Evolutionary conservation across 2,329 filamentous ascomycete genomes (phyloP), one percentile per base, ranked within the genome.

Genomic region (Hirsutella minnesotensis): DNA sequence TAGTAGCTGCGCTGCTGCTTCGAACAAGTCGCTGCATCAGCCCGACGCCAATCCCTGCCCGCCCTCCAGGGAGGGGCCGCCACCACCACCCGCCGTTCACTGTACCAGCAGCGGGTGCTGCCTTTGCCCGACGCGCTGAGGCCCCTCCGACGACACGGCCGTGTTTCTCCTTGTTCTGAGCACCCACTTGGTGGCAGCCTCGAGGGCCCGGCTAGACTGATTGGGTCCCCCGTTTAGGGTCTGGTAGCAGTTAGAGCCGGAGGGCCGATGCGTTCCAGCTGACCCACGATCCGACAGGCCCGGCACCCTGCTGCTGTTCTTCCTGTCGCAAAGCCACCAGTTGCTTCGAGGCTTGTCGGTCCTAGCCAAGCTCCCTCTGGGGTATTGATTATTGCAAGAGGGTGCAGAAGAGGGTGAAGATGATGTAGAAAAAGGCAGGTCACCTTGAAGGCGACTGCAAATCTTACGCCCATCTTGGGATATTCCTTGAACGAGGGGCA

Each of bases 151-250:
- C 21, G 21, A 18, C 33, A 21, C 15, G n/a, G 38, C 30, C 38
- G 38, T 44, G 47, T 46, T 45, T 45, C 42, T 41, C 48, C 31
- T 41, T 39, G 38, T 39, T 18, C 38, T 9, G 22, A 39, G 22
- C 38, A 39, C 24, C 38, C 38, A 39, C 38, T 39, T 27, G 10
- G 38, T 7, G 38, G 13, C 13, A 24, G 21, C 27, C 16, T 9
- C 24, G 21, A 47, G 47, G 40, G 31, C 38, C 42, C 35, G 42
- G 40, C 43, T 27, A 27, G 24, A 27, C 24, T 27, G 24, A 27
- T 27, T 27, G 24, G 24, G 24, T 27, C 24, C 24, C 24, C 24
- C 24, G 24, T 27, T 27, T 27, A 13, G 22, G 15, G 13, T 15
- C 36, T 13, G 21, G 20, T 18, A 20, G 16, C n/a, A 21, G 40